Base-by-base conservation (phyloP, 352 stramenopile genomes). In the Pythium oligandrum region DNA sequence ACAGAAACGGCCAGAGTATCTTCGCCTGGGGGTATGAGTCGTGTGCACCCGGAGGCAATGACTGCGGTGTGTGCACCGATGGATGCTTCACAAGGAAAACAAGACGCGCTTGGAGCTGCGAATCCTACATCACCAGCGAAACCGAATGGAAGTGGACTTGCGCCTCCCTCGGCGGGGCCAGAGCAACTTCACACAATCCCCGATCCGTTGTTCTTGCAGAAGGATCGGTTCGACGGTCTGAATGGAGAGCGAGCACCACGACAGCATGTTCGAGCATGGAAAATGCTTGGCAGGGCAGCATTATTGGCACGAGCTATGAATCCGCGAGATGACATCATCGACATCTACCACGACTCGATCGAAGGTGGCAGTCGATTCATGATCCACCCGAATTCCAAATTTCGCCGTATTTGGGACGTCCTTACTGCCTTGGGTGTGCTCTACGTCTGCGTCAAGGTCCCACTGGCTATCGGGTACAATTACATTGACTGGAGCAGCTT, bases 311-410 rank as follows among this genome's bases (percentile, higher is more conserved):
- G 57, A 1, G 56, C 61, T 1, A 53, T 75, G 37, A 76, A 73
- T 44, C 62, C 67, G 37, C 55, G 50, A 3, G 71, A 73, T 26
- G 68, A 73, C 3, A 67, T 77, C 3, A 88, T 92, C 42, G 81
- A 92, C 43, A 92, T 92, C 55, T 92, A 90, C 59, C 81, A 92
- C 64, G 75, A 85, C 32, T 44, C 70, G 17, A 85, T 79, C 34
- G 61, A 73, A 26, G 78, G 73, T 47, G 65, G 61, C 4, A 80
- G 63, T 38, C 65, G 63, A 9, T 88, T 75, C 55, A 92, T 92
- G 81, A 71, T 92, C 48, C 81, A 92, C 52, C 81, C 81, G 1
- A 92, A 92, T 57, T 92, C 78, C 9, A 86, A 85, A 46, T 59
- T 87, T 32, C 76, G 78, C 12, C 73, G 81, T 26, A 17, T 75